These are phyloP conservation scores for Skeletonema costatum DNA, from an alignment of 108 stramenopile species.

Conservation along the genomic window DNA sequence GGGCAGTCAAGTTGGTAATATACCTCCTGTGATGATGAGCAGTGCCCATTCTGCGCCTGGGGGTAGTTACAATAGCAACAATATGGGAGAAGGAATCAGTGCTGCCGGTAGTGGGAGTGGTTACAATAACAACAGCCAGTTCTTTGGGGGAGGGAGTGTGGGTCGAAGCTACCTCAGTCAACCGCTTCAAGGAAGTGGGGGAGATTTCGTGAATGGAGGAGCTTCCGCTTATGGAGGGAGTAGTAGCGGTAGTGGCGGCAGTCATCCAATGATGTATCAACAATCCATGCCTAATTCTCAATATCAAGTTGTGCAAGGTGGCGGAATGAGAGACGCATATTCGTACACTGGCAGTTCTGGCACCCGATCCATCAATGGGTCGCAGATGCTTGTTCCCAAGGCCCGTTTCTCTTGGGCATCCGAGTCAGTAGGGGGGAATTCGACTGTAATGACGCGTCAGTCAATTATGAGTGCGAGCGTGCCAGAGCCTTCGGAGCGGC, in stretches of 20 bases:
- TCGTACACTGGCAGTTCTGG: neutral
- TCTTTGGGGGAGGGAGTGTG: neutral
- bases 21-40: neutral
- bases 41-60: neutral
- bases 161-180: neutral
- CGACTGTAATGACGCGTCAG: constrained; percentile 45
- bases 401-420: constrained; percentile 49
- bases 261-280: neutral
- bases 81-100: neutral
- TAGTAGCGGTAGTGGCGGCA: neutral
- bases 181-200: neutral
- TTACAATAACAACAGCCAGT: constrained; percentile 1
- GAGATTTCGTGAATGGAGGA: neutral
- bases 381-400: constrained; percentile 43
- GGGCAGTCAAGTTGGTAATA: neutral
- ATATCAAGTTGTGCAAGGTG: neutral
- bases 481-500: constrained; percentile 17
- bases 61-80: neutral
- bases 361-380: constrained; percentile 34
- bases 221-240: neutral
- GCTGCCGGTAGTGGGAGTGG: neutral
- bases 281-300: neutral
- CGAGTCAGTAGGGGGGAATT: constrained; percentile 35
- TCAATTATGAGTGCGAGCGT: constrained; percentile 26
- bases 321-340: neutral